Conservation (phyloP, 202 grass and related monocot genomes). For the Zoysia matrella region DNA sequence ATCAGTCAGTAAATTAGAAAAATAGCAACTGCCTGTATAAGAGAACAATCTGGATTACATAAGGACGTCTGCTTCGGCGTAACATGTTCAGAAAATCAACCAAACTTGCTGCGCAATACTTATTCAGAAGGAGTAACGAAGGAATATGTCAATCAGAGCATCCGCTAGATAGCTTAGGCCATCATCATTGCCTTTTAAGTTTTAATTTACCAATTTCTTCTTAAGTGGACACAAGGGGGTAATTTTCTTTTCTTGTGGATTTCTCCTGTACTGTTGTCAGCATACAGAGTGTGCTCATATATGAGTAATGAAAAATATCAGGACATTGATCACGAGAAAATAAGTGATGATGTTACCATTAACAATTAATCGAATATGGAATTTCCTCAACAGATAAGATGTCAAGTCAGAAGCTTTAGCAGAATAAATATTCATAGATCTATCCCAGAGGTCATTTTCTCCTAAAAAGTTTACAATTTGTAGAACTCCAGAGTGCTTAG, state of each 20-base stretch:
- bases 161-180: not conserved
- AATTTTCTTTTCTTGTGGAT: not conserved
- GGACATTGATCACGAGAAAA: not conserved
- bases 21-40: not conserved
- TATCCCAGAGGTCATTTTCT: not conserved
- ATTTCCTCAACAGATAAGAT: not conserved
- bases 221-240: not conserved
- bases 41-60: not conserved
- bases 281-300: not conserved
- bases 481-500: not conserved
- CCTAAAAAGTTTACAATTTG: not conserved
- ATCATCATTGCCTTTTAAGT: not conserved
- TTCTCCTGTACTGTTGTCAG: not conserved
- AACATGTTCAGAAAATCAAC: not conserved
- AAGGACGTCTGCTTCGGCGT: not conserved
- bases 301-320: not conserved
- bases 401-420: not conserved
- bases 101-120: not conserved
- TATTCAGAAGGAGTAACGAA: not conserved
- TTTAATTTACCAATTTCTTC: not conserved
- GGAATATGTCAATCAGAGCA: not conserved
- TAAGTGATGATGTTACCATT: not conserved
- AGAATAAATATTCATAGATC: constrained; percentile 1
- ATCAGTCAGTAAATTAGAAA: constrained; percentile 2
- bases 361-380: not conserved